Evolutionary conservation across 2,329 filamentous ascomycete genomes (phyloP), one percentile per base, ranked within the genome.

Genomic region (Bipolaris gigantea): DNA sequence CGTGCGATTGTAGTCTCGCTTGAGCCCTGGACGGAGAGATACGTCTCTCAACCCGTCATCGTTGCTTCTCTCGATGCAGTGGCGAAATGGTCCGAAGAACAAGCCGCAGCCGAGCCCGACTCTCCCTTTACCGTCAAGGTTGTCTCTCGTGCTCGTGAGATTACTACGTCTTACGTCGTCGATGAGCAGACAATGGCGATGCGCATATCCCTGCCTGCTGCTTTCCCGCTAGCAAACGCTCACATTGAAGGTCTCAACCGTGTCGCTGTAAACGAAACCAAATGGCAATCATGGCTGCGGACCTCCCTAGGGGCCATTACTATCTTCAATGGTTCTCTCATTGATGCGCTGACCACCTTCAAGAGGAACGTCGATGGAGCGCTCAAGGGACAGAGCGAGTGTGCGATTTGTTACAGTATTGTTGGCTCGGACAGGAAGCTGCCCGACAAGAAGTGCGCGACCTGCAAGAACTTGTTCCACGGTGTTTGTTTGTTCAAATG

Each of bases 401-500:
- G 94, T 71, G 91, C 94, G 9, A 97, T 97, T 71, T 97, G 93
- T 79, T 97, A 97, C 78, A 92, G 88, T 55, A 92, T 99, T 69
- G 90, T 99, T 60, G 90, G 90, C 16, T 85, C 85, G 7, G 92
- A 97, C 73, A 90, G 90, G 79, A 89, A 89, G 74, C 85, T 96
- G 73, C 94, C 94, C 0, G 93, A 94, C 73, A 97, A 97, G 81
- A 82, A 85, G 50, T 99, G 94, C 74, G 81, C 83, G 42, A 97
- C 93, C 1, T 99, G 94, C 81, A 93, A 92, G 80, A 93, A 99
- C 75, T 79, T 89, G 48, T 99, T 97, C 80, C 94, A 99, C 75
- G 84, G 88, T 1, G 84, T 85, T 2, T 99, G 94, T 77, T 76
- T 99, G 76, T 96, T 91, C 79, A 92, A 93, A 76, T 99, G 94